Evolutionary conservation across 2,329 filamentous ascomycete genomes (phyloP).

Genomic region (Colletotrichum sublineola): DNA sequence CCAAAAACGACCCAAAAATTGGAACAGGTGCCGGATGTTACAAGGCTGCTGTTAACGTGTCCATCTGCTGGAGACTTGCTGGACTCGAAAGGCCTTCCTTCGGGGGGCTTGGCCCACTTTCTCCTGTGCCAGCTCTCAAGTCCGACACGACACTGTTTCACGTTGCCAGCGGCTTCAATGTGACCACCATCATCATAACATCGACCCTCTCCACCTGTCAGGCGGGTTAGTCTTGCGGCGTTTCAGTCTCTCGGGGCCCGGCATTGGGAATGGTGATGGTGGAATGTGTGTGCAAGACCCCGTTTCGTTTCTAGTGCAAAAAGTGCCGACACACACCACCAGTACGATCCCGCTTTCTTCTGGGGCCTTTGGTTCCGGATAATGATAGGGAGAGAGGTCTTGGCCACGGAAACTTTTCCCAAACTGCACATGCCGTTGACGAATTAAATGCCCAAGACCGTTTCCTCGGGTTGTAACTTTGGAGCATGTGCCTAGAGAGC

Average conservation of each 20-base stretch:
- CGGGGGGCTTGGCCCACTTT: constrained; percentile 32
- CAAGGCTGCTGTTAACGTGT: constrained; percentile 2
- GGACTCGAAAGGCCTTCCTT: not conserved
- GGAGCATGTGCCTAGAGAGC: constrained; percentile 14
- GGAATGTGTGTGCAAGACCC: constrained; percentile 3
- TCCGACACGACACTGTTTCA: constrained; percentile 41
- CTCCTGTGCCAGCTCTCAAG: constrained; percentile 37
- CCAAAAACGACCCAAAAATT: not conserved
- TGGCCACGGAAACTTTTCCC: constrained; percentile 35
- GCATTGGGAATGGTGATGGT: constrained; percentile 2
- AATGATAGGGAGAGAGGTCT: constrained; percentile 1
- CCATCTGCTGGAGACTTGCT: constrained; percentile 15
- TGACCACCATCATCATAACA: constrained; percentile 8
- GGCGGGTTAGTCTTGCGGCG: constrained; percentile 20
- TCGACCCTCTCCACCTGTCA: constrained; percentile 15
- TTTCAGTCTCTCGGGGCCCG: constrained; percentile 34
- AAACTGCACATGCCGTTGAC: constrained; percentile 5
- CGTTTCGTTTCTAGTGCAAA: constrained; percentile 33
- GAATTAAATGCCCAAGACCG: constrained; percentile 9
- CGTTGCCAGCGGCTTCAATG: constrained; percentile 7
- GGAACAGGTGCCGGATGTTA: not conserved
- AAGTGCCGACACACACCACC: constrained; percentile 6
- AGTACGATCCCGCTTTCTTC: constrained; percentile 23
- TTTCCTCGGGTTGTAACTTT: constrained; percentile 4
- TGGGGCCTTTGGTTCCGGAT: constrained; percentile 18